These are phyloP conservation scores for Claviceps sp. DNA, from an alignment of 2,329 filamentous ascomycete genomes.

Conservation along the genomic window DNA sequence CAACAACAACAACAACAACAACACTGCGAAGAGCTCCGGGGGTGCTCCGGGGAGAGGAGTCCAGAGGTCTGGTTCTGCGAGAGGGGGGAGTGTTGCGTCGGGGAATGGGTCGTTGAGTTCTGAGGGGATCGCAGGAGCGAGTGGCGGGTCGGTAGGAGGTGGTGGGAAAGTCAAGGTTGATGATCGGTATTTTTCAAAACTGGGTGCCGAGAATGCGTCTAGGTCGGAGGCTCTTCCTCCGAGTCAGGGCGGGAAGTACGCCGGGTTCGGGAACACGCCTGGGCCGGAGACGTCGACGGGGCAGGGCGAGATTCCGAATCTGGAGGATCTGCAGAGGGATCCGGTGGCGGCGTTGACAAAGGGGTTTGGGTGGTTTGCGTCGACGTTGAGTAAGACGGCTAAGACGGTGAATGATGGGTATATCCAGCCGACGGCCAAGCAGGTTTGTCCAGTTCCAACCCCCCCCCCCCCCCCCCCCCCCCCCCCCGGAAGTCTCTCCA, in stretches of 20 bases:
- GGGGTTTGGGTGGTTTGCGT: conserved; percentile 88
- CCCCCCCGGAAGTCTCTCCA: neutral
- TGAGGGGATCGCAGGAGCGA: neutral
- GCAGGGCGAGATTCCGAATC: conserved; percentile 41
- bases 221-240: conserved; percentile 65
- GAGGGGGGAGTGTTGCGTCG: no score
- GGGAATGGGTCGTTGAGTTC: no score
- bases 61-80: conserved; percentile 19
- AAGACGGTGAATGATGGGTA: conserved; percentile 85
- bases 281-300: conserved; percentile 33
- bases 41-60: conserved; percentile 19
- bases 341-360: conserved; percentile 79
- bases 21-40: no score
- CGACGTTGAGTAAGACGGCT: conserved; percentile 76
- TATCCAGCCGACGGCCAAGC: conserved; percentile 71
- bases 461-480: neutral
- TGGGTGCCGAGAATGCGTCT: conserved; percentile 71
- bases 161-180: conserved; percentile 47
- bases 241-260: conserved; percentile 84
- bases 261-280: conserved; percentile 74
- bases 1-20: no score
- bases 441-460: conserved; percentile 11
- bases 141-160: conserved; percentile 13
- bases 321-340: conserved; percentile 87
- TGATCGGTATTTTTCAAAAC: conserved; percentile 78